Conservation (phyloP, 768 basidiomycete genomes). For the Inosperma sp. region DNA sequence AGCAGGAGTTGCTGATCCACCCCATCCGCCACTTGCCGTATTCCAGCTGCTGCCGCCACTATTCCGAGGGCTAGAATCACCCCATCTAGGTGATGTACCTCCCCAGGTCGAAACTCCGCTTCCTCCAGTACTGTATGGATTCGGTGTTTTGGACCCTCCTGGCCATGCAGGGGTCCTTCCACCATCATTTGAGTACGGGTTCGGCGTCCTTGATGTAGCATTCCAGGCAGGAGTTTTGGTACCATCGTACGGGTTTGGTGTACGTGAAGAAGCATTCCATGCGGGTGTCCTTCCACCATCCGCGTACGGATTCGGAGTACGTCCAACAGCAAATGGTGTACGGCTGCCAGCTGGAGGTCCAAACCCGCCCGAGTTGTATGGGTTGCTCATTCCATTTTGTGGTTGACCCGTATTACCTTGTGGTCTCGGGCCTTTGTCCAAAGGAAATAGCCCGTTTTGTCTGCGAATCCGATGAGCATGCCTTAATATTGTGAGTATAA, state of each 20-base stretch:
- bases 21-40: conserved; percentile 26
- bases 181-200: conserved; percentile 55
- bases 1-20: conserved; percentile 10
- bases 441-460: conserved; percentile 52
- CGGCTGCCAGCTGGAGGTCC: conserved; percentile 24
- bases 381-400: conserved; percentile 14
- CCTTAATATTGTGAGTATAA: background rate
- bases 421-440: conserved; percentile 35
- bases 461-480: conserved; percentile 30
- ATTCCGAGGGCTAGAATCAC: conserved; percentile 21
- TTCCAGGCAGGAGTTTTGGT: conserved; percentile 68
- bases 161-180: conserved; percentile 69
- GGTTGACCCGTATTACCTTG: conserved; percentile 19
- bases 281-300: conserved; percentile 59
- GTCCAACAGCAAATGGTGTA: conserved; percentile 34
- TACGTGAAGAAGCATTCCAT: conserved; percentile 59
- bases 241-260: conserved; percentile 66
- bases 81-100: conserved; percentile 42
- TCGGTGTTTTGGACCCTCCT: conserved; percentile 57
- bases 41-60: conserved; percentile 36
- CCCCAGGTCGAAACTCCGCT: conserved; percentile 35
- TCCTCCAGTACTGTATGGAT: conserved; percentile 58
- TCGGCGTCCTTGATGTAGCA: conserved; percentile 55
- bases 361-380: conserved; percentile 1
- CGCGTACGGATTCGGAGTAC: conserved; percentile 72